Percentiles rank a stretch among this genome's conserved stretches.
phyloP scores from a whole-genome alignment of 2,329 filamentous ascomycete genomes.

The Taxawa tesnikishii region DNA sequence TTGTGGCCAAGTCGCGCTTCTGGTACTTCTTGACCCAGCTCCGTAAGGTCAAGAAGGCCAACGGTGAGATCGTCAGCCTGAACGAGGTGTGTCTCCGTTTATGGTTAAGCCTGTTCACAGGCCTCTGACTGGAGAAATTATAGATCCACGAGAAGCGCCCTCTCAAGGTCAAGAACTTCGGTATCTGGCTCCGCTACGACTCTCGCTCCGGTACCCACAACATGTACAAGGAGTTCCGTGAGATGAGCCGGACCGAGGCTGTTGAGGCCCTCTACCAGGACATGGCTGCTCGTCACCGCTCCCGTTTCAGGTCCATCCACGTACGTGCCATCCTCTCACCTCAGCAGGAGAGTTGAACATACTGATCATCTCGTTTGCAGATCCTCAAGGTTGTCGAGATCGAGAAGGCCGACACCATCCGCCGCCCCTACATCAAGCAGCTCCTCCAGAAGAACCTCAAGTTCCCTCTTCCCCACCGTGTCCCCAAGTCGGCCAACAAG shows the following conservation, averaged over 20 bases:
- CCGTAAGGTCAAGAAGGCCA: slow-evolving; percentile 99
- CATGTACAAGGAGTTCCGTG: slow-evolving; percentile 99
- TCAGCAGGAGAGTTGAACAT: too few relatives aligned
- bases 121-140: slow-evolving; percentile 9
- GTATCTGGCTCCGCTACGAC: slow-evolving; percentile 99
- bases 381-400: slow-evolving; percentile 98
- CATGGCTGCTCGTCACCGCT: slow-evolving; percentile 97
- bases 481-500: slow-evolving; percentile 69
- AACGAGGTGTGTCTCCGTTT: slow-evolving; percentile 62
- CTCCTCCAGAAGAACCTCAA: slow-evolving; percentile 87
- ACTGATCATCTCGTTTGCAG: slow-evolving; percentile 37
- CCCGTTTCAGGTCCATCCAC: slow-evolving; percentile 96
- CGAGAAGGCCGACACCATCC: slow-evolving; percentile 87
- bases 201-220: slow-evolving; percentile 99
- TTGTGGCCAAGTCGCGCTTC: slow-evolving; percentile 99
- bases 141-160: slow-evolving; percentile 98
- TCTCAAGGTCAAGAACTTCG: slow-evolving; percentile 99
- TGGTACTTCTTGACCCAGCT: slow-evolving; percentile 99
- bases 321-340: slow-evolving; percentile 46
- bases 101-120: slow-evolving; percentile 9
- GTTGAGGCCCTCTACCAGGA: slow-evolving; percentile 98
- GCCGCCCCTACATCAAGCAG: slow-evolving; percentile 99
- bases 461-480: slow-evolving; percentile 97
- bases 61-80: slow-evolving; percentile 95
- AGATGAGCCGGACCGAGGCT: slow-evolving; percentile 91